A percentile compares a stretch with the other conserved stretches of the same genome.
These are phyloP conservation scores for Stereum hirsutum DNA, from an alignment of 1,284 basidiomycete genomes.

Conservation along the genomic window DNA sequence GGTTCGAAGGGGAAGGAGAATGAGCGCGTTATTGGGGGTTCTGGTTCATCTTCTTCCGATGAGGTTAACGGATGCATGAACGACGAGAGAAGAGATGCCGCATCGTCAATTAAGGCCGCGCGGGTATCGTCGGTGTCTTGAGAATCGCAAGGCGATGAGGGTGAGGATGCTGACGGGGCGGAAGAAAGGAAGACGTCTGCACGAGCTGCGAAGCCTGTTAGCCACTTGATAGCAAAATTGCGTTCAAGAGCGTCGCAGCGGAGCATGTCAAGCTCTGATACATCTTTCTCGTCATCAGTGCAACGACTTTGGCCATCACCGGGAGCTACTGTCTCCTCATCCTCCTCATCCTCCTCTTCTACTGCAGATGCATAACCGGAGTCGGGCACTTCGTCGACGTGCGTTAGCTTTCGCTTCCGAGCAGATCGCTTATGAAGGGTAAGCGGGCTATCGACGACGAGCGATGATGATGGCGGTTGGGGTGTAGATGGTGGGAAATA, in stretches of 20 bases:
- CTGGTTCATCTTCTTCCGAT: no score
- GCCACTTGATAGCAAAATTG: conserved; percentile 44
- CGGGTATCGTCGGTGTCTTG: conserved; percentile 26
- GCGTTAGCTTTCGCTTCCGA: conserved; percentile 19
- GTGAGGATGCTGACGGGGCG: no score
- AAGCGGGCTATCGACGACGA: no score
- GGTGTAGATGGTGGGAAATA: conserved; percentile 27
- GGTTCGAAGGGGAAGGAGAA: conserved; percentile 36
- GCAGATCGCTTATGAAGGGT: conserved; percentile 1
- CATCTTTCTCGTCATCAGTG: conserved; percentile 23
- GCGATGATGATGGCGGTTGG: no score
- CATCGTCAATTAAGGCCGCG: conserved; percentile 36
- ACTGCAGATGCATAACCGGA: conserved; percentile 60
- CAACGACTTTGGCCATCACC: background rate
- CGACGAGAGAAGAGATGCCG: conserved; percentile 47
- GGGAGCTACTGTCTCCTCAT: conserved; percentile 16
- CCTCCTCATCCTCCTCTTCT: conserved; percentile 32
- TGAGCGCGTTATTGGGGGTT: conserved; percentile 37
- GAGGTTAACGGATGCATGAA: conserved; percentile 38
- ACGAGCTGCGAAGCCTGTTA: conserved; percentile 54
- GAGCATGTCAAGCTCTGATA: conserved; percentile 29
- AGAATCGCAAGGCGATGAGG: no score
- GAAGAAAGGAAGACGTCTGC: conserved; percentile 39
- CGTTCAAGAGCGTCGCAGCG: conserved; percentile 43
- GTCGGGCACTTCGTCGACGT: conserved; percentile 36